Evolutionary conservation across 2,329 filamentous ascomycete species (phyloP).

Genomic region (Aspergillus tanneri): DNA sequence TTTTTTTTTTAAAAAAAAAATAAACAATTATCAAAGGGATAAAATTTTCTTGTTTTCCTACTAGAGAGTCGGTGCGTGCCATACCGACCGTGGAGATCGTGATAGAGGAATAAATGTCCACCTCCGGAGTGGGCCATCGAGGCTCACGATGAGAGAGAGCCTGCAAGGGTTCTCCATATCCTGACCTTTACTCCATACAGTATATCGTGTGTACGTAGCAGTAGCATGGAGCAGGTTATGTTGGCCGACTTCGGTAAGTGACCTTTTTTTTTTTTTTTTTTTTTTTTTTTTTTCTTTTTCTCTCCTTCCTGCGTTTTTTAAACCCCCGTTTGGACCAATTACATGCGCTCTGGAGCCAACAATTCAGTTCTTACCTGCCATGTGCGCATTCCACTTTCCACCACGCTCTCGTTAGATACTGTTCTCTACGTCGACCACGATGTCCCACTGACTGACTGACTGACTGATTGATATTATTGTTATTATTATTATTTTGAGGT

Average conservation of each 20-base stretch:
- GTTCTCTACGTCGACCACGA: too few relatives aligned
- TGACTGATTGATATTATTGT: too few relatives aligned
- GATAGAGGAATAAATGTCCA: not conserved
- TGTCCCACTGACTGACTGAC: too few relatives aligned
- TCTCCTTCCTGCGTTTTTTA: not conserved
- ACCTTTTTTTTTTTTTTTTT: not conserved
- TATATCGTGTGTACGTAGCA: not conserved
- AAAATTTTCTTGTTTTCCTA: too few relatives aligned
- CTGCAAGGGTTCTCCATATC: not conserved
- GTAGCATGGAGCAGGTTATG: too few relatives aligned
- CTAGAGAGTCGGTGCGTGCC: too few relatives aligned
- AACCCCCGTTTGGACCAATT: not conserved
- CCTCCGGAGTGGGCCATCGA: not conserved
- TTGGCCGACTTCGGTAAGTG: too few relatives aligned
- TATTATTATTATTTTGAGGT: not conserved
- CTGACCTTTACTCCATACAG: not conserved
- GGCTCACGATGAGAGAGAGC: not conserved
- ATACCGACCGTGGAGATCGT: not conserved
- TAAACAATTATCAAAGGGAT: too few relatives aligned
- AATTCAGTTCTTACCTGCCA: not conserved
- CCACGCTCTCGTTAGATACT: not conserved
- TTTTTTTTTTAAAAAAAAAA: too few relatives aligned
- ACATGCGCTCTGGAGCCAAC: not conserved
- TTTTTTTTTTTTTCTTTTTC: too few relatives aligned
- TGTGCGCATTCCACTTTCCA: not conserved